Evolutionary conservation across 2,329 filamentous ascomycete species (phyloP).

Genomic region (Talaromyces sp.): DNA sequence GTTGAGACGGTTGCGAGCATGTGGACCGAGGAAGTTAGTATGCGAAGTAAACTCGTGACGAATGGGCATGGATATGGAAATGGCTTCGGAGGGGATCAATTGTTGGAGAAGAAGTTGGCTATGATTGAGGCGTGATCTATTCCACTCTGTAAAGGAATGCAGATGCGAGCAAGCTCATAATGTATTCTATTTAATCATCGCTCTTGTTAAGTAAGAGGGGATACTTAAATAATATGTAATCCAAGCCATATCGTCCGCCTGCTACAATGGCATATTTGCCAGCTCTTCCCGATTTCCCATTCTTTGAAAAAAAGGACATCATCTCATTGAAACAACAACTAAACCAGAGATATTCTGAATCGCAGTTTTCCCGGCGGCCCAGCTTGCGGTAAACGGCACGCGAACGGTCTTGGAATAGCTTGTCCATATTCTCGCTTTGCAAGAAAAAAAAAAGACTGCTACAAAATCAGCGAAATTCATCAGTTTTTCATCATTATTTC

Average conservation of each 20-base stretch:
- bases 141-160: not conserved
- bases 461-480: not conserved
- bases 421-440: not conserved
- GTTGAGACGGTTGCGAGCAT: slow-evolving; percentile 82
- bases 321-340: not conserved
- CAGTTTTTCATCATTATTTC: not conserved
- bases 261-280: not conserved
- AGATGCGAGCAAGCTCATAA: not conserved
- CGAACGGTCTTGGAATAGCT: not conserved
- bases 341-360: not conserved
- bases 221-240: not conserved
- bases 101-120: slow-evolving; percentile 16
- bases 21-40: slow-evolving; percentile 36
- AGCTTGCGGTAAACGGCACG: not conserved
- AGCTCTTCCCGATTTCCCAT: not conserved
- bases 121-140: slow-evolving; percentile 15
- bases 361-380: not conserved
- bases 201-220: not conserved
- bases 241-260: not conserved
- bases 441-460: not conserved
- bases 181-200: not conserved
- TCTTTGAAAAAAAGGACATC: not conserved
- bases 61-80: slow-evolving; percentile 11
- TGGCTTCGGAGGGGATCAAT: not conserved
- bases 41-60: not conserved